phyloP scores from a whole-genome alignment of 495 filamentous ascomycete species.

The Margaritispora aquatica region DNA sequence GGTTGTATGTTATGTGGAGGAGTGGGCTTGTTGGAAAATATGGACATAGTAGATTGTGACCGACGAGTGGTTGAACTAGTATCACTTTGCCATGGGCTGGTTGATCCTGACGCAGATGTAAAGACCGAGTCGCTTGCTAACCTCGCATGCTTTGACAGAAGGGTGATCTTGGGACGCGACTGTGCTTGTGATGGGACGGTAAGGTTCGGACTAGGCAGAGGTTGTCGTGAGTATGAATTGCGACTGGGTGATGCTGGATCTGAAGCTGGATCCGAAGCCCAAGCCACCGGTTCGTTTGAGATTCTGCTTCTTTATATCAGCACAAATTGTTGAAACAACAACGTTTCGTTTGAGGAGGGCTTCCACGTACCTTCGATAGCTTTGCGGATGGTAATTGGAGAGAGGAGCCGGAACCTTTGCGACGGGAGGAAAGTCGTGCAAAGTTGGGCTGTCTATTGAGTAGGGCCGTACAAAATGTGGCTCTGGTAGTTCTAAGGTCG shows the following conservation, averaged over 20 bases:
- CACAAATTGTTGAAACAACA: constrained; percentile 4
- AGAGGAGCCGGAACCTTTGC: constrained; percentile 9
- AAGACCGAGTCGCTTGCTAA: constrained; percentile 16
- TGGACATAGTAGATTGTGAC: constrained; percentile 28
- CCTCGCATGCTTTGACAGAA: constrained; percentile 17
- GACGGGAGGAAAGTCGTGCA: constrained; percentile 44
- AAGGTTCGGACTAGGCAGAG: constrained; percentile 12
- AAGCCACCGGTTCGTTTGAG: constrained; percentile 15
- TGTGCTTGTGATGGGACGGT: constrained; percentile 14
- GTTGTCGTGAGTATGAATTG: constrained; percentile 7
- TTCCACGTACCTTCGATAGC: constrained; percentile 12
- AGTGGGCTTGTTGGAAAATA: constrained; percentile 34
- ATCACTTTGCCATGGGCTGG: constrained; percentile 22
- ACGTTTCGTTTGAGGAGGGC: constrained; percentile 9
- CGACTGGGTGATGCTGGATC: constrained; percentile 5
- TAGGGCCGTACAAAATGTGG: constrained; percentile 41
- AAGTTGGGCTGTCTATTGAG: constrained; percentile 49
- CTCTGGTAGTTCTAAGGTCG: constrained; percentile 35
- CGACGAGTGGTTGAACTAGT: constrained; percentile 10
- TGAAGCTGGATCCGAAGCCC: constrained; percentile 10
- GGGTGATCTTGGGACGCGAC: neutral
- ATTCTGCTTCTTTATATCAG: constrained; percentile 18
- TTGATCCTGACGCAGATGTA: constrained; percentile 15
- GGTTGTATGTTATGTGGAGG: constrained; percentile 42
- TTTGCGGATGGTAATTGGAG: constrained; percentile 3